These are phyloP conservation scores for Aspergillus sp. DNA, from an alignment of 2,329 filamentous ascomycete species.

Conservation along the genomic window DNA sequence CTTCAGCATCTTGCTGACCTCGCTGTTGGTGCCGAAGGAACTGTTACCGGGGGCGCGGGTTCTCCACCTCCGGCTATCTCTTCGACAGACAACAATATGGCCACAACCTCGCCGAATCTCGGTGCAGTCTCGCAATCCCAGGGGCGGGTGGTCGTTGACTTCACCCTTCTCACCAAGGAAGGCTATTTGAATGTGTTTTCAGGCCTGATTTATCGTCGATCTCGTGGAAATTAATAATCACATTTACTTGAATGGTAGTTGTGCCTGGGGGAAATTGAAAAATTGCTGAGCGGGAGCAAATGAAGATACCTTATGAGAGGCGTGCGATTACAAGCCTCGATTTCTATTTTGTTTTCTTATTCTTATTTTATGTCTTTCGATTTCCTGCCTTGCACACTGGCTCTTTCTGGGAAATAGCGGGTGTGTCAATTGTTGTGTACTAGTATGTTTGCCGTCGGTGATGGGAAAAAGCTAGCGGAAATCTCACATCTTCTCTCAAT, in stretches of 20 bases:
- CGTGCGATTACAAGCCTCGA: background rate
- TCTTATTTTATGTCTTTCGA: background rate
- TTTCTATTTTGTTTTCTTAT: background rate
- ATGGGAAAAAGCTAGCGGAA: background rate
- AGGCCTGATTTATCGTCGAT: constrained; percentile 32
- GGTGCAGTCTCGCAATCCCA: constrained; percentile 23
- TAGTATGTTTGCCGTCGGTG: background rate
- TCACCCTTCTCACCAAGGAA: constrained; percentile 40
- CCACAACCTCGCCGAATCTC: constrained; percentile 25
- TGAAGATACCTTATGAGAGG: background rate
- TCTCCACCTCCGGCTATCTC: constrained; percentile 27
- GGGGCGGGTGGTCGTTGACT: constrained; percentile 37
- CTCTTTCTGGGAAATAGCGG: constrained; percentile 6
- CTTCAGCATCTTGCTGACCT: constrained; percentile 44
- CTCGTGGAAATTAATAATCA: constrained; percentile 15
- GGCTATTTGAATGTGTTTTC: constrained; percentile 43
- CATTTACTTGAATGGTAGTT: background rate
- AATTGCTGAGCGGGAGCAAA: background rate
- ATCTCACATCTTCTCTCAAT: background rate
- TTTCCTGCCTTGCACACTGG: constrained; percentile 4
- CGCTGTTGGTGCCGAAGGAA: constrained; percentile 42
- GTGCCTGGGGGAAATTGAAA: background rate
- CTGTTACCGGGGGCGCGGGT: constrained; percentile 26
- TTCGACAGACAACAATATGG: constrained; percentile 21
- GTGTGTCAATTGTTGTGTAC: background rate